phyloP scores from a whole-genome alignment of 148 eudicot species.

The Pharnaceum exiguum region DNA sequence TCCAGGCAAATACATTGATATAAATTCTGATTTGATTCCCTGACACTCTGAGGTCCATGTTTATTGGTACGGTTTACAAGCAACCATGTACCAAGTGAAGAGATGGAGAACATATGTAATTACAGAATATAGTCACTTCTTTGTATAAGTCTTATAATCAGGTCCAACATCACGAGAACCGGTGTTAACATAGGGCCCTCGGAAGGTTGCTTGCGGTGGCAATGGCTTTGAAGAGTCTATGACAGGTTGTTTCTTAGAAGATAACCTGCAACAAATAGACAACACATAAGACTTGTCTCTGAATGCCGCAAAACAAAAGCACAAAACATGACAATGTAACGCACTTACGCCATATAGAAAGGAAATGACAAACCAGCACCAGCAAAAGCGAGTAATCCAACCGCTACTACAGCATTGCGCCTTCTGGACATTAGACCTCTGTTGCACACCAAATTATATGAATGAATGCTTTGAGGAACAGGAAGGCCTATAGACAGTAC shows the following conservation, averaged over 20 bases:
- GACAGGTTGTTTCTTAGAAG: constrained; percentile 64
- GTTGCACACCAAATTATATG: neutral
- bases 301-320: neutral
- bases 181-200: constrained; percentile 92
- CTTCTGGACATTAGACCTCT: constrained; percentile 45
- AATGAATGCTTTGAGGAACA: too few relatives aligned
- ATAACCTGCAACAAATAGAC: constrained; percentile 38
- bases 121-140: constrained; percentile 34
- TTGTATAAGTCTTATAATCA: constrained; percentile 58
- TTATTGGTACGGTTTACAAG: neutral
- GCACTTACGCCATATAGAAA: constrained; percentile 92
- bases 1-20: neutral
- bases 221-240: constrained; percentile 90
- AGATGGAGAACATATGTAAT: neutral
- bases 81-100: neutral
- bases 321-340: neutral
- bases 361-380: constrained; percentile 80
- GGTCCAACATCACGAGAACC: constrained; percentile 98
- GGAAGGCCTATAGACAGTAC: too few relatives aligned
- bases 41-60: neutral
- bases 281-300: neutral
- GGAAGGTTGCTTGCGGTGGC: constrained; percentile 96
- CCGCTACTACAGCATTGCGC: constrained; percentile 69
- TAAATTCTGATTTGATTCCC: neutral
- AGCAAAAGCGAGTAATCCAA: constrained; percentile 79